These are phyloP conservation scores for Echinosophora koreensis DNA, from an alignment of 306 rosid species.

Conservation along the genomic window DNA sequence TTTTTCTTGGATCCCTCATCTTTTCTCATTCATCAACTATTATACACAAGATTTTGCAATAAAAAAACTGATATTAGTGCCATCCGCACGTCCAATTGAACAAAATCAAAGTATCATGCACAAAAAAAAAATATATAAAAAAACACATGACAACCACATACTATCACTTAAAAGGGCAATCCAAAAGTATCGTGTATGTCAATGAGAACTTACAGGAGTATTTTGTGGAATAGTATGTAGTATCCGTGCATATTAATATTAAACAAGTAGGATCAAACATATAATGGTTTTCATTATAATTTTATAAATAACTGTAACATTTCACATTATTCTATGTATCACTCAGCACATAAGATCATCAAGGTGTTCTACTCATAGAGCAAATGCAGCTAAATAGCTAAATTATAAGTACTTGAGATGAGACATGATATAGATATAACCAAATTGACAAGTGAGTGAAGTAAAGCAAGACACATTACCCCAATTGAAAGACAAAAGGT, in stretches of 20 bases:
- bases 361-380: neutral
- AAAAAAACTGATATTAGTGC: no score
- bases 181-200: no score
- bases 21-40: no score
- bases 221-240: neutral
- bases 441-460: neutral
- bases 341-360: slow-evolving; percentile 20
- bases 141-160: no score
- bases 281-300: neutral
- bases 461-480: neutral
- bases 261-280: neutral
- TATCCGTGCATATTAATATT: neutral
- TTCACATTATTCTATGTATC: slow-evolving; percentile 1
- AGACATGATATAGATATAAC: neutral
- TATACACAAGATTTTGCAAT: no score
- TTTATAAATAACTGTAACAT: neutral
- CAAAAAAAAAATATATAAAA: no score
- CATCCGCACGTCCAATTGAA: no score
- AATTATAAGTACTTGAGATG: neutral
- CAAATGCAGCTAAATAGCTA: neutral
- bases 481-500: neutral
- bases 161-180: no score
- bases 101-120: no score
- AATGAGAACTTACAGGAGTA: no score
- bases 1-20: no score